Evolutionary conservation across 78 protist species (phyloP).

Genomic region (Andalucia godoyi): DNA sequence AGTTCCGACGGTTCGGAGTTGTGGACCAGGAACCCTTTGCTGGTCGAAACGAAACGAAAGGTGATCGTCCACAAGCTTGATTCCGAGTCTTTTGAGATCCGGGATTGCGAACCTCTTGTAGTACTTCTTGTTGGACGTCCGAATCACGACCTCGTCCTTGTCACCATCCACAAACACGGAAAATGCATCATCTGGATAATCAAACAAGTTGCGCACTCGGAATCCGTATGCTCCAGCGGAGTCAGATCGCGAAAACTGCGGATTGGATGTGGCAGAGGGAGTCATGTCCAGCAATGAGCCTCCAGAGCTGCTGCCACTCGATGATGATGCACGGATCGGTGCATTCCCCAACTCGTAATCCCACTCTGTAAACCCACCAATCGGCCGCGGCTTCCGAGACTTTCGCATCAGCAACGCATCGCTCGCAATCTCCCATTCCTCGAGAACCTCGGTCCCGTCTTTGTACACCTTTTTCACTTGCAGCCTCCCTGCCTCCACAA

Average conservation of each 20-base stretch:
- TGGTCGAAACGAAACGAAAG: no score
- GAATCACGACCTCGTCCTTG: background rate
- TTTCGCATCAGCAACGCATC: conserved; percentile 23
- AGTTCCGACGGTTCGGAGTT: no score
- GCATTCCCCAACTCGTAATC: conserved; percentile 19
- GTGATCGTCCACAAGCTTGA: background rate
- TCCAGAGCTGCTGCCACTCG: background rate
- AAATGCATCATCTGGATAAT: conserved; percentile 1
- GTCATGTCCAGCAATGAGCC: no score
- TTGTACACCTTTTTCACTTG: background rate
- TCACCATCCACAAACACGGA: background rate
- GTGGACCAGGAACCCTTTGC: no score
- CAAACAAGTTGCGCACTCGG: conserved; percentile 27
- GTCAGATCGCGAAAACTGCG: conserved; percentile 13
- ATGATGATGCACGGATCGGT: background rate
- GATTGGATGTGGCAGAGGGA: no score
- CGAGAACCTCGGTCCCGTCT: conserved; percentile 24
- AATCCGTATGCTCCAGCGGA: conserved; percentile 5
- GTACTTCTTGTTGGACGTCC: conserved; percentile 40
- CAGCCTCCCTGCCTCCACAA: background rate
- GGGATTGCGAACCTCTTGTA: conserved; percentile 16
- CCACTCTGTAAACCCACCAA: conserved; percentile 23
- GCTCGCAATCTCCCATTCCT: conserved; percentile 31
- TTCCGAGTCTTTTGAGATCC: conserved; percentile 6
- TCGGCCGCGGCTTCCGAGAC: background rate